These are phyloP conservation scores for Rhypophila decipiens DNA, from an alignment of 495 filamentous ascomycete genomes.

Conservation along the genomic window DNA sequence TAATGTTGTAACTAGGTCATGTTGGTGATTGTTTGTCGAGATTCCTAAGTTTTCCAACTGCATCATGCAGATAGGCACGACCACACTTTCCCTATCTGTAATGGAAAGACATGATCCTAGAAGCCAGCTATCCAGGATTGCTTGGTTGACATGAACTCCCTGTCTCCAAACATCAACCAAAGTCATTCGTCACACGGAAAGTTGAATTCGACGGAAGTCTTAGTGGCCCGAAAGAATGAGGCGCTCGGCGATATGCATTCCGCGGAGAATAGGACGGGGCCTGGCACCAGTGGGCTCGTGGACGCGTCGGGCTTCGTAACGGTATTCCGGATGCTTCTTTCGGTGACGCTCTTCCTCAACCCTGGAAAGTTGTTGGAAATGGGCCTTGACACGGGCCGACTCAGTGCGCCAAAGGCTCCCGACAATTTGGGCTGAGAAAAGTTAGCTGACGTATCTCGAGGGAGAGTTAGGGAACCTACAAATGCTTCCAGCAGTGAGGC, in stretches of 20 bases:
- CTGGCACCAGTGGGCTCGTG: slow-evolving; percentile 2
- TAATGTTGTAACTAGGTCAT: too few species aligned
- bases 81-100: too few species aligned
- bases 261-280: neutral
- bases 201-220: too few species aligned
- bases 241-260: slow-evolving; percentile 5
- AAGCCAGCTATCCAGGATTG: too few species aligned
- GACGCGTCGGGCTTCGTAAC: slow-evolving; percentile 6
- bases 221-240: slow-evolving; percentile 5
- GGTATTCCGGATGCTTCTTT: slow-evolving; percentile 14
- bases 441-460: slow-evolving; percentile 2
- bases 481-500: slow-evolving; percentile 8
- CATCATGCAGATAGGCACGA: too few species aligned
- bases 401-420: slow-evolving; percentile 7
- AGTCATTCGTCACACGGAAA: too few species aligned
- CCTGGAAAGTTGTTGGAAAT: slow-evolving; percentile 11
- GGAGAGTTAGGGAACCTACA: slow-evolving; percentile 3
- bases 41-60: too few species aligned
- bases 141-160: too few species aligned
- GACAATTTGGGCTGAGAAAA: slow-evolving; percentile 7
- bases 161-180: too few species aligned
- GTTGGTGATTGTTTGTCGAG: too few species aligned
- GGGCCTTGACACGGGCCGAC: slow-evolving; percentile 8
- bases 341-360: slow-evolving; percentile 4
- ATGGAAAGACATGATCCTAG: too few species aligned